Percentiles rank a stretch among this genome's conserved stretches.
phyloP scores from a whole-genome alignment of 2,329 filamentous ascomycete species.

The Neonectria magnoliae region DNA sequence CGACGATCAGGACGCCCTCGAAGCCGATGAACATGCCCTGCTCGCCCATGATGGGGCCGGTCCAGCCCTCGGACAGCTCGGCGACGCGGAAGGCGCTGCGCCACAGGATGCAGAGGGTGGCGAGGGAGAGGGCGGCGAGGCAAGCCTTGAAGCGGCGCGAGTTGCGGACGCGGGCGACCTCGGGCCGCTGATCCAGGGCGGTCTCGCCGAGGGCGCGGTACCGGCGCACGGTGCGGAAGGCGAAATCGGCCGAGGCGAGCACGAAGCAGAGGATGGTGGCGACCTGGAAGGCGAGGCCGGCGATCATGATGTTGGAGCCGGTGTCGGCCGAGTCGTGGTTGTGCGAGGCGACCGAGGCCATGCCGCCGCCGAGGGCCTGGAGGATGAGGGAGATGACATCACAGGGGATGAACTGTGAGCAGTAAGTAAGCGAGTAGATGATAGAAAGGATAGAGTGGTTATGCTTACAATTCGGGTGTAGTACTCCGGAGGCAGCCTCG shows the following conservation, averaged over 20 bases:
- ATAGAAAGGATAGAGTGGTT: too few species aligned
- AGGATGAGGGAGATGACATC: constrained; percentile 70
- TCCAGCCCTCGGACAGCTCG: constrained; percentile 73
- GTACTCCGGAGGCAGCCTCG: constrained; percentile 56
- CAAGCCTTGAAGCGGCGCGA: constrained; percentile 63
- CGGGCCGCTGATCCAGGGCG: constrained; percentile 52
- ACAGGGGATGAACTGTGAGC: constrained; percentile 66
- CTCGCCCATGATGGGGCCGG: constrained; percentile 64
- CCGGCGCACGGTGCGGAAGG: constrained; percentile 51
- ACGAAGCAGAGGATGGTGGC: constrained; percentile 66
- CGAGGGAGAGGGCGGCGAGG: constrained; percentile 62
- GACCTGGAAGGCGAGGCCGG: constrained; percentile 70
- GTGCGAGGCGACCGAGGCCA: constrained; percentile 57
- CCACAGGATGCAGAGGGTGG: constrained; percentile 71
- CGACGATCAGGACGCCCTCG: constrained; percentile 63
- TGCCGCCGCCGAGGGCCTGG: constrained; percentile 68
- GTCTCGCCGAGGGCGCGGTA: constrained; percentile 46
- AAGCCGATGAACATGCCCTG: constrained; percentile 67
- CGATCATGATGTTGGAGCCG: constrained; percentile 73
- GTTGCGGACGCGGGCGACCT: constrained; percentile 49
- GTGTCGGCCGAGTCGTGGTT: constrained; percentile 44
- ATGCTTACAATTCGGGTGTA: constrained; percentile 60
- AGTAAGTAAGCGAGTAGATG: background rate
- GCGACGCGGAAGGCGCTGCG: constrained; percentile 73
- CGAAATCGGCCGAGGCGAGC: constrained; percentile 59